Percentiles rank a stretch among this genome's conserved stretches.
These are phyloP conservation scores for Lentinula edodes DNA, from an alignment of 768 basidiomycete species.

Conservation along the genomic window DNA sequence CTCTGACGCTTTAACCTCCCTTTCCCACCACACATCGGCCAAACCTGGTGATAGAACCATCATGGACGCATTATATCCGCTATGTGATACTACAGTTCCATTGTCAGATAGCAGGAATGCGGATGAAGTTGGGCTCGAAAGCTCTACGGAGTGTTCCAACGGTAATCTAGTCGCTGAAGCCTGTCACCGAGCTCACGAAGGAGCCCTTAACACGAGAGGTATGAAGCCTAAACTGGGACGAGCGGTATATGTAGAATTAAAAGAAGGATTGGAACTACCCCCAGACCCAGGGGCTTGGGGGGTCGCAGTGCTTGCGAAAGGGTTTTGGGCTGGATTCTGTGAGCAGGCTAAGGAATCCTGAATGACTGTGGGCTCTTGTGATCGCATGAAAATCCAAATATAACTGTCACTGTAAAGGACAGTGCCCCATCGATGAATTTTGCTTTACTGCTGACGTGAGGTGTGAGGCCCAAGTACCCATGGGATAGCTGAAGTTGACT, in stretches of 20 bases:
- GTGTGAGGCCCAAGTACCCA: too few relatives aligned
- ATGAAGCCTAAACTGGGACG: conserved; percentile 44
- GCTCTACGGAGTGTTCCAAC: conserved; percentile 1
- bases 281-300: conserved; percentile 59
- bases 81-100: conserved; percentile 26
- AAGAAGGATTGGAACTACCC: conserved; percentile 19
- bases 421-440: too few relatives aligned
- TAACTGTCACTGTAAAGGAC: too few relatives aligned
- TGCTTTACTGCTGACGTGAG: too few relatives aligned
- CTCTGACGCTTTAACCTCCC: conserved; percentile 20
- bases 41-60: conserved; percentile 51
- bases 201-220: conserved; percentile 41
- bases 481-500: too few relatives aligned
- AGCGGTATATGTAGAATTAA: conserved; percentile 34
- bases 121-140: neutral
- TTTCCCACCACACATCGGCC: conserved; percentile 42
- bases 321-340: conserved; percentile 23
- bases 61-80: conserved; percentile 47
- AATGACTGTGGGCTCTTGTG: too few relatives aligned
- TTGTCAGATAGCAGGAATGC: neutral
- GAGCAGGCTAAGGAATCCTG: neutral
- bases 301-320: conserved; percentile 34
- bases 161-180: conserved; percentile 22
- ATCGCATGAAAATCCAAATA: too few relatives aligned
- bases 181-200: conserved; percentile 30